Evolutionary conservation across 352 stramenopile genomes (phyloP), one percentile per base, ranked within the genome.

Genomic region (Phytophthora sp.): DNA sequence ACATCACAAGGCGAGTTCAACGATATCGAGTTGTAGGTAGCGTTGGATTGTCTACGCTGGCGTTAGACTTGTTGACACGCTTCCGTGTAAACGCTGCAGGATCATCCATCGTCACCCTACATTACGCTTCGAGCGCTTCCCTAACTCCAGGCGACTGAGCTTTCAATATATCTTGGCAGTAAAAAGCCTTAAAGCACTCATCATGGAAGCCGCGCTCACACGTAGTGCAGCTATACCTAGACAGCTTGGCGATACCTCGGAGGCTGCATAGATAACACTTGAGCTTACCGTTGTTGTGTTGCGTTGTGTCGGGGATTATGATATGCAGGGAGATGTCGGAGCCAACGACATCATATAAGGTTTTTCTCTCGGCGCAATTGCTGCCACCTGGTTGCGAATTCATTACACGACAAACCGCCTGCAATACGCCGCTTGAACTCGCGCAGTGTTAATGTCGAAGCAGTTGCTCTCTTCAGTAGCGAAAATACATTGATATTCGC

Each of bases 231-330:
- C 60, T 45, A 18, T 58, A 69, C 7, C n/a, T 45, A 3, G 52
- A 20, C 13, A 58, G 63, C 38, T 63, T 27, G 1, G 15, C 20
- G 4, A 58, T 20, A 4, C 23, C 23, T 13, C 59, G 6, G 7
- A 63, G 27, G 23, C 51, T 62, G 16, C 23, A 69, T 35, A 63
- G 21, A 7, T 69, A 62, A 38, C 44, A 57, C 13, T 24, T 56
- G 4, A 57, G 35, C 47, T 57, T 57, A 4, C 57, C 35, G 8
- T 51, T 65, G 30, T 21, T 54, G 41, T 53, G 29, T 16, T 18
- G 9, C 0, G 55, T 45, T 9, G 44, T 58, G 20, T 69, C 58
- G 20, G 61, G 52, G 0, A 21, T 69, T 15, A 63, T 53, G 15
- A 69, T 58, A 18, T 69, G 33, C 21, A 61, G 13, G 2, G 59